Evolutionary conservation across 768 basidiomycete genomes (phyloP).

Genomic region (Suillus subaureus): DNA sequence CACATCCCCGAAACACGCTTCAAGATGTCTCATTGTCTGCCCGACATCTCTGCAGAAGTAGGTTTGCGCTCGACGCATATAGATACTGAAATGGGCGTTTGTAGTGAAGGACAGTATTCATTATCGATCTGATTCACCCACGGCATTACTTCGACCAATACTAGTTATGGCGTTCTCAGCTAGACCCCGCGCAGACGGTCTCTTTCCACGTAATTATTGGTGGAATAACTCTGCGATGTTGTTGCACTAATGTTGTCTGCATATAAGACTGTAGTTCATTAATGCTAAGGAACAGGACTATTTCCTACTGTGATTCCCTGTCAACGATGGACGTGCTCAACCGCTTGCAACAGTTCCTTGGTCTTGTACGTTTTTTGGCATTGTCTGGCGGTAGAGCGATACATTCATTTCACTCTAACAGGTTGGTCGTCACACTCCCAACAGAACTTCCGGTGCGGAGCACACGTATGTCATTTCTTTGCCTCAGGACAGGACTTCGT

Average conservation of each 20-base stretch:
- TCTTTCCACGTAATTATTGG: not conserved
- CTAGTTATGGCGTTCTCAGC: not conserved
- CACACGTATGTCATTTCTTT: not conserved
- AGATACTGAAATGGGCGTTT: not conserved
- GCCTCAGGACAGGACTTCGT: not conserved
- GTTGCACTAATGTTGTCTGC: not conserved
- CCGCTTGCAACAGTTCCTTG: not conserved
- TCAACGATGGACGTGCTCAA: not conserved
- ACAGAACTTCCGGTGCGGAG: not conserved
- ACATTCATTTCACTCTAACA: not conserved
- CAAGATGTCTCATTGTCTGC: not conserved
- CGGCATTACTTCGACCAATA: not conserved
- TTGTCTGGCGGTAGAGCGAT: not conserved
- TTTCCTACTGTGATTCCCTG: not conserved
- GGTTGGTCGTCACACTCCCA: not conserved
- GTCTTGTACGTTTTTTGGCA: not conserved
- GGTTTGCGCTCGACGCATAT: too few species aligned
- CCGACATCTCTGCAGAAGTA: not conserved
- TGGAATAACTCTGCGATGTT: not conserved
- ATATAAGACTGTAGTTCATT: not conserved
- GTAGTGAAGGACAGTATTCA: not conserved
- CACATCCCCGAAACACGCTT: slow-evolving; percentile 1
- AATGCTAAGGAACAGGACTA: not conserved
- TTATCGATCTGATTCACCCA: not conserved
- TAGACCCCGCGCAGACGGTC: not conserved